Evolutionary conservation across 768 basidiomycete genomes (phyloP), one percentile per base, ranked within the genome.

Genomic region (Botryobasidium botryosum): DNA sequence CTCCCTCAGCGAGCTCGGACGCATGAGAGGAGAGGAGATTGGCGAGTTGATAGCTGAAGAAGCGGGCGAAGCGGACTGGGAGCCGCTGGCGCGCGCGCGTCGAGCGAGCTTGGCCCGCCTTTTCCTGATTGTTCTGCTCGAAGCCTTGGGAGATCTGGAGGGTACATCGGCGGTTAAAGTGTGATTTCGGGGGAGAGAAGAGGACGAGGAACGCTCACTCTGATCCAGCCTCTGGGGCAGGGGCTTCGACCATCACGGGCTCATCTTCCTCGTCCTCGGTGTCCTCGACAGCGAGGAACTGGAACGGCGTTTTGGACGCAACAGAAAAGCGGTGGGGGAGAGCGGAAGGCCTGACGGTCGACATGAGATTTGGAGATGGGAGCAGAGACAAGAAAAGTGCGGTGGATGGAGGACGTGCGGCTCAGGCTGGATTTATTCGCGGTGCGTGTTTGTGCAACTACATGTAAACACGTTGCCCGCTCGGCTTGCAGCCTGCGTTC

Each of bases 141-240:
- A 27, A 17, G 29, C 42, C 6, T 18, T 20, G 10, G 25, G 23
- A 17, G 18, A 24, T 35, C 7, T 37, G 31, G 21, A 23, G 35
- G 35, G 38, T 47, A 37, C 28, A 21, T 35, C 38, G 38, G 25
- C 46, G 28, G 33, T 31, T n/a, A 31, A 43, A 43, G 42, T 43
- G 35, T 35, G 28, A 26, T 6, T 32, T 32, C 20, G 28, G 42
- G 18, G 29, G 42, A 18, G 29, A 32, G 35, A 31, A 17, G 24
- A 26, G 42, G n/a, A 29, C 26, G 42, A 26, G 42, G 6, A 8
- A 4, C 5, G 25, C 6, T 6, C 5, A n/a, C 5, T n/a, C 25
- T 17, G 42, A 26, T 13, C 5, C 24, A 4, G 23, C 5, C 17
- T 6, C 40, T 24, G 5, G n/a, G 18, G 17, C 18, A 6, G 5